Evolutionary conservation across 169 alveolate species (phyloP).

Genomic region (Cryptosporidium canis): DNA sequence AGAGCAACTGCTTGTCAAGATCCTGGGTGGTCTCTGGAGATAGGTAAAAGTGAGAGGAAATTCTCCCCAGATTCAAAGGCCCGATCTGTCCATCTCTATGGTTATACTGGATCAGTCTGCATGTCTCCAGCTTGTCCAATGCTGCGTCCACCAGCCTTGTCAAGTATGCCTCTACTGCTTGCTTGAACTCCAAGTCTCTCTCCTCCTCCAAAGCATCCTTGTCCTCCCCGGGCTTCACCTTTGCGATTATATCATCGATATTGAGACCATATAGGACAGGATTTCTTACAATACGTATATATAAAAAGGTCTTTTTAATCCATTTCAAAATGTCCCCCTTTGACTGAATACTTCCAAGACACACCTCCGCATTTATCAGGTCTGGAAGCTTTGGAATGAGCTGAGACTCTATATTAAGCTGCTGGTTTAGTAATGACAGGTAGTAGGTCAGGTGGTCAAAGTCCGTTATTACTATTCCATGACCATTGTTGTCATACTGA

Average conservation of each 20-base stretch:
- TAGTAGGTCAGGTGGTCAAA: constrained; percentile 94
- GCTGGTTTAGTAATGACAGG: constrained; percentile 95
- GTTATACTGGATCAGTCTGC: constrained; percentile 94
- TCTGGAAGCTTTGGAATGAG: constrained; percentile 93
- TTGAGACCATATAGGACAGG: constrained; percentile 91
- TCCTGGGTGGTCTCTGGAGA: constrained; percentile 74
- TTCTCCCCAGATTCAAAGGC: constrained; percentile 96
- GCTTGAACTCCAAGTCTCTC: not conserved
- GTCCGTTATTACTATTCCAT: constrained; percentile 97
- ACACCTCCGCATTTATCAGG: constrained; percentile 98
- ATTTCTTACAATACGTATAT: constrained; percentile 90
- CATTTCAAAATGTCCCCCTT: constrained; percentile 96
- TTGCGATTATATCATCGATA: not conserved
- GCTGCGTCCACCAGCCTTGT: constrained; percentile 89
- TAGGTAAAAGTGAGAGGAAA: constrained; percentile 97
- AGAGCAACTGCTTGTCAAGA: constrained; percentile 76
- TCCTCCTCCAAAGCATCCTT: not conserved
- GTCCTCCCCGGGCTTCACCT: not conserved
- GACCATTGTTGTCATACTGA: constrained; percentile 98
- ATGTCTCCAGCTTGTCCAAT: constrained; percentile 89
- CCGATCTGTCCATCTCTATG: constrained; percentile 89
- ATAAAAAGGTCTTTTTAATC: constrained; percentile 97
- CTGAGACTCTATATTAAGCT: constrained; percentile 97
- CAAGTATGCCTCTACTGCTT: constrained; percentile 38
- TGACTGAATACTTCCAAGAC: constrained; percentile 91